Percentiles rank a stretch among this genome's conserved stretches.
These are phyloP conservation scores for Aspergillus funiculosus DNA, from an alignment of 495 filamentous ascomycete genomes.

Conservation along the genomic window DNA sequence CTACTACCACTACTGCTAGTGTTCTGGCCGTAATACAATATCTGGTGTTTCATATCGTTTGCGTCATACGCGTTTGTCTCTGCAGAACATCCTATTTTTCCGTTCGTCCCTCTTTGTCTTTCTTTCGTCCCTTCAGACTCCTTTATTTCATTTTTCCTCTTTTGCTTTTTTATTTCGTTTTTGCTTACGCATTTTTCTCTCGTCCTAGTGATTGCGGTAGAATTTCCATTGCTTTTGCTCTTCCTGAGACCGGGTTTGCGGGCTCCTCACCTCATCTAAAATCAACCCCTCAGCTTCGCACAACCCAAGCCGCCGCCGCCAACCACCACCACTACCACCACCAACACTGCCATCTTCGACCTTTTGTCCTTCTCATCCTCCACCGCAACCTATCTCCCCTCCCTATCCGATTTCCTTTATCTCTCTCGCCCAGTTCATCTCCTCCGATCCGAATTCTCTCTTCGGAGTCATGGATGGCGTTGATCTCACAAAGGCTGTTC, in stretches of 20 bases:
- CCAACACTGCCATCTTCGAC: not conserved
- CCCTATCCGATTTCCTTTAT: slow-evolving; percentile 6
- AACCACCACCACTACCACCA: slow-evolving; percentile 8
- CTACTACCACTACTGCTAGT: not conserved
- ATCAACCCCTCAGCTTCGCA: slow-evolving; percentile 17
- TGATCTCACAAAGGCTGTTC: slow-evolving; percentile 66
- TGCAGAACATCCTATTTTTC: slow-evolving; percentile 4
- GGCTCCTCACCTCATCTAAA: not conserved
- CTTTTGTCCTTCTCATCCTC: slow-evolving; percentile 7
- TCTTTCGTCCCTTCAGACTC: not conserved
- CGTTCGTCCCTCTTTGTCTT: slow-evolving; percentile 2
- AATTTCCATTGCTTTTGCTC: not conserved
- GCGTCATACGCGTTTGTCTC: slow-evolving; percentile 17
- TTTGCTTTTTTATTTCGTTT: slow-evolving; percentile 1
- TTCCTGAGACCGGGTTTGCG: not conserved
- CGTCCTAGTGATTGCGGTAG: slow-evolving; percentile 2
- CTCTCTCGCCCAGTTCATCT: slow-evolving; percentile 13
- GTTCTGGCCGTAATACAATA: not conserved
- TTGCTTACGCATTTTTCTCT: not conserved
- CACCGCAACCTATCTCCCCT: slow-evolving; percentile 4
- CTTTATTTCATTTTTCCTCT: not conserved
- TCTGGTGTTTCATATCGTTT: slow-evolving; percentile 20
- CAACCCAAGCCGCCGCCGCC: slow-evolving; percentile 13
- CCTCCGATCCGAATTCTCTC: slow-evolving; percentile 2
- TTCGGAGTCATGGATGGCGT: slow-evolving; percentile 62